Percentiles rank a stretch among this genome's conserved stretches.
These are phyloP conservation scores for Xylariaceae sp. DNA, from an alignment of 2,329 filamentous ascomycete species.

Conservation along the genomic window DNA sequence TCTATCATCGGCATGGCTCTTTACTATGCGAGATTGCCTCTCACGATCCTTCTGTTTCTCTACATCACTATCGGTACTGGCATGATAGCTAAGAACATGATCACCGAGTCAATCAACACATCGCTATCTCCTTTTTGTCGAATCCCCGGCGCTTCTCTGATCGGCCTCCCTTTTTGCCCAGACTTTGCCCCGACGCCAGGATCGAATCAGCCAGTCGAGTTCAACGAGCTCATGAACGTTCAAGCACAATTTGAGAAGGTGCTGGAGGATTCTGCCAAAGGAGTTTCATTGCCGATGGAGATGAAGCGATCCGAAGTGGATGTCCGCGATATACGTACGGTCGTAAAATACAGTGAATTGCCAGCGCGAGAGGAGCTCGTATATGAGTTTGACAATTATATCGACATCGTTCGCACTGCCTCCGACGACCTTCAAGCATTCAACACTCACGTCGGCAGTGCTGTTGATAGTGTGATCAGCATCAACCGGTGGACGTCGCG, in stretches of 20 bases:
- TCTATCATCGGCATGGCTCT: slow-evolving; percentile 63
- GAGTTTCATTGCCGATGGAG: slow-evolving; percentile 70
- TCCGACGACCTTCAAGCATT: slow-evolving; percentile 71
- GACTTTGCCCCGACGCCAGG: slow-evolving; percentile 30
- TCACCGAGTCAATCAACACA: slow-evolving; percentile 61
- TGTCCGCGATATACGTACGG: slow-evolving; percentile 72
- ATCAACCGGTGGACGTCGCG: slow-evolving; percentile 77
- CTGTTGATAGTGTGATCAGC: slow-evolving; percentile 73
- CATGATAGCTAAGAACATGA: slow-evolving; percentile 63
- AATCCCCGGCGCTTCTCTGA: slow-evolving; percentile 64
- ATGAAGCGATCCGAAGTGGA: slow-evolving; percentile 79
- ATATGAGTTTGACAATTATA: slow-evolving; percentile 75
- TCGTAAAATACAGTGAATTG: slow-evolving; percentile 71
- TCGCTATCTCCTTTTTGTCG: slow-evolving; percentile 71
- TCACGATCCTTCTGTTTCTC: slow-evolving; percentile 63
- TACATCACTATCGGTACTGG: slow-evolving; percentile 63
- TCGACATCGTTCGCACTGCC: slow-evolving; percentile 67
- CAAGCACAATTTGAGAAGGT: slow-evolving; percentile 79
- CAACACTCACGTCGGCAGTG: slow-evolving; percentile 74
- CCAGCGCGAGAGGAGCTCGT: slow-evolving; percentile 71
- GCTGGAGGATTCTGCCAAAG: slow-evolving; percentile 66
- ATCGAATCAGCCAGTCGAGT: slow-evolving; percentile 55
- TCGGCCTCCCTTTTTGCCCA: slow-evolving; percentile 68
- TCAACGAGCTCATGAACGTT: slow-evolving; percentile 73
- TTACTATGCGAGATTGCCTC: slow-evolving; percentile 63